These are phyloP conservation scores for Colletotrichum liaoningense DNA, from an alignment of 2,329 filamentous ascomycete species.

Conservation along the genomic window DNA sequence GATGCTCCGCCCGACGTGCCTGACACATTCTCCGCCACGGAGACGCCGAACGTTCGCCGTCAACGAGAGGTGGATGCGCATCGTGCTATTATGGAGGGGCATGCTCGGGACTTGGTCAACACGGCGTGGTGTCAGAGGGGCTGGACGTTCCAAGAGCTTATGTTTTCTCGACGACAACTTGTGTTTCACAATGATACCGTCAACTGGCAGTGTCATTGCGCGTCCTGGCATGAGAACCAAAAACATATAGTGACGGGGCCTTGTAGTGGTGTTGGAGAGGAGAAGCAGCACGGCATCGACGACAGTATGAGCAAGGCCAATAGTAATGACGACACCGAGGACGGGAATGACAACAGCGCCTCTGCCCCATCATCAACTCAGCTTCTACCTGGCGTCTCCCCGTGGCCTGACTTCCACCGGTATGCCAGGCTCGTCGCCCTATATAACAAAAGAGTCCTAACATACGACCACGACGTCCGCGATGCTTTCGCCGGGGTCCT, in stretches of 20 bases:
- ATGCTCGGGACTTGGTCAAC: not conserved
- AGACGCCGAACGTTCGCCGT: not conserved
- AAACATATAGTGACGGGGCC: not conserved
- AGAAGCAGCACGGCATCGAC: not conserved
- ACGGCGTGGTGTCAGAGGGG: not conserved
- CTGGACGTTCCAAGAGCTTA: not conserved
- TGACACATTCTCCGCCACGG: not conserved
- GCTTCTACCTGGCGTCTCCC: not conserved
- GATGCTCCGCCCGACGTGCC: not conserved
- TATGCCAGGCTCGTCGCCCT: not conserved
- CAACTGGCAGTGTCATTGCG: not conserved
- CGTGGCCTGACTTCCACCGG: not conserved
- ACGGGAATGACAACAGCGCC: too few species aligned
- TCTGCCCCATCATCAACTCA: not conserved
- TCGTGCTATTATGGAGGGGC: not conserved
- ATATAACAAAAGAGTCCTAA: not conserved
- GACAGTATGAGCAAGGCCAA: too few species aligned
- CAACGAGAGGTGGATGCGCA: not conserved
- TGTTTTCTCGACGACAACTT: not conserved
- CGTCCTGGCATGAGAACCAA: not conserved
- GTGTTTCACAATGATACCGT: not conserved
- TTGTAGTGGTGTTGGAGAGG: not conserved
- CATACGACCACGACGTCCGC: not conserved
- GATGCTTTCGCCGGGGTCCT: not conserved
- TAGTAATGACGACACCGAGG: too few species aligned